Conservation (phyloP, 2,329 filamentous ascomycete species). For the Magnaporthiopsis incrustans region DNA sequence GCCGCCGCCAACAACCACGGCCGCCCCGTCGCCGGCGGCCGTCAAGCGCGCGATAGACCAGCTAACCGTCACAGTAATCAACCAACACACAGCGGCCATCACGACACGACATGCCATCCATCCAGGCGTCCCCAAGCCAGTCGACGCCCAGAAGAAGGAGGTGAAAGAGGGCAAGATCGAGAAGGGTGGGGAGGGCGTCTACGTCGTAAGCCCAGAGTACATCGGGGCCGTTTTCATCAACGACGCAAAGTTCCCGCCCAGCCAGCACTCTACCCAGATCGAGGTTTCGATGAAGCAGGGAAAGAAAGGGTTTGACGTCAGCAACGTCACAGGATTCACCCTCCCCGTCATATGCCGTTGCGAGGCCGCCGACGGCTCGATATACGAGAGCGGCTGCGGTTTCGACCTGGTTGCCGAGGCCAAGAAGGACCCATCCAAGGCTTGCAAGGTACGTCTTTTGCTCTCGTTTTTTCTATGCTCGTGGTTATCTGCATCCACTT, state of each 20-base stretch:
- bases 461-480: not conserved
- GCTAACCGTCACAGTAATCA: not conserved
- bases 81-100: slow-evolving; percentile 1
- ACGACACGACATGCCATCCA: slow-evolving; percentile 5
- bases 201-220: not conserved
- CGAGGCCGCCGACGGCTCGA: not conserved
- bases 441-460: not conserved
- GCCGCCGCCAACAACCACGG: not conserved
- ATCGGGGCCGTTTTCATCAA: slow-evolving; percentile 2
- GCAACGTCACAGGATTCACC: slow-evolving; percentile 2
- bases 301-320: not conserved
- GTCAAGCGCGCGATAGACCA: not conserved
- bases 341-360: not conserved
- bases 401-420: not conserved
- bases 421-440: too few species aligned
- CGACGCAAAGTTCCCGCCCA: slow-evolving; percentile 2
- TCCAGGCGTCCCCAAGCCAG: not conserved
- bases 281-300: not conserved
- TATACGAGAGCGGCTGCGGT: slow-evolving; percentile 1
- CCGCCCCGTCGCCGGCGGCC: not conserved
- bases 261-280: not conserved
- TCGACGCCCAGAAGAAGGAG: not conserved
- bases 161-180: not conserved
- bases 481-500: not conserved
- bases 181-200: not conserved